Evolutionary conservation across 345 rosid species (phyloP), one percentile per base, ranked within the genome.

Genomic region (Euphorbia peplus): DNA sequence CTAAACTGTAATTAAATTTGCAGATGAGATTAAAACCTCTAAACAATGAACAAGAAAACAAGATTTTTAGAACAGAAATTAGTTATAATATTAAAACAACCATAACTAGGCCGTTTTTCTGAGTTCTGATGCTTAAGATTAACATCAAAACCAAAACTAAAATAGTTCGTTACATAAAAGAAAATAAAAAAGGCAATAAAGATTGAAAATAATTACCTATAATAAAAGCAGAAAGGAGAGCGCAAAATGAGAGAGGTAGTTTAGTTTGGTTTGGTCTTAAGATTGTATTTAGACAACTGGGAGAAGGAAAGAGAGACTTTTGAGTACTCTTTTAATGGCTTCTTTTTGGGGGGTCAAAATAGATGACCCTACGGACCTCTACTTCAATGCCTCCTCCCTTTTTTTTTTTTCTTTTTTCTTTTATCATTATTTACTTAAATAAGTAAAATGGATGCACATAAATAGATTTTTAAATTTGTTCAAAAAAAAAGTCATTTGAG

Each of bases 341-440:
- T 41, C 60, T 68, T 69, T 60, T 62, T 63, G 55, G 13, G 58
- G 70, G 72, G 83, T 83, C 85, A 75, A 72, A 73, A 75, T n/a
- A 57, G 63, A 66, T 48, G 28, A 46, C 79, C 71, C 70, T 48
- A 15, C 16, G 66, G 24, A 18, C 13, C 10, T 28, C 74, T 41
- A 59, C 69, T 39, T 68, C 73, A 16, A 54, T 67, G 73, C 75
- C 76, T 68, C 70, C 69, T 60, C 64, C 69, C 19, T 21, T 56
- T 15, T 12, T 37, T 25, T 32, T 28, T 26, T 46, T 55, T 11
- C 4, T 51, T 18, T 51, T 50, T 39, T 22, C 19, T 16, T 41
- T 22, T 30, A 6, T 26, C 3, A 8, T 52, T 13, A 25, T 9
- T 14, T 52, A 35, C 15, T 14, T 37, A 16, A 58, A 30, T 13